A percentile compares a stretch with the other conserved stretches of the same genome.
Conservation (phyloP, 2,329 filamentous ascomycete genomes). For the Fusarium subglutinans region DNA sequence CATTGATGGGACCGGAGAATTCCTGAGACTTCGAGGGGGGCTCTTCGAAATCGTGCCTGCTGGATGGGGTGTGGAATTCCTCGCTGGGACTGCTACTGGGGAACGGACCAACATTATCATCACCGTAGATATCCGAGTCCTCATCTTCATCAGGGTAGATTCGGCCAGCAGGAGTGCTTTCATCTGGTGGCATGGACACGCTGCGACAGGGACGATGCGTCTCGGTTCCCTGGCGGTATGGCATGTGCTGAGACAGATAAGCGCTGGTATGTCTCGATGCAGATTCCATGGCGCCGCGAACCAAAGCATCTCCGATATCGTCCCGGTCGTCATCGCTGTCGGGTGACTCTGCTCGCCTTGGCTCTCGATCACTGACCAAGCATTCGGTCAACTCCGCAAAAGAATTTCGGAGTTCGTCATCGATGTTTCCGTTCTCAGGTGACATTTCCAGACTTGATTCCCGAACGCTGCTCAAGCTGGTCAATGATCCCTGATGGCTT, state of each 20-base stretch:
- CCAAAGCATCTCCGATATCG: not conserved
- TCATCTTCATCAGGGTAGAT: not conserved
- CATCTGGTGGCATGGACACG: fast-evolving
- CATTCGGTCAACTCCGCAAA: not conserved
- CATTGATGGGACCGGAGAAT: too few species aligned
- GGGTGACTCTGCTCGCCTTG: not conserved
- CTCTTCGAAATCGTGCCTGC: not conserved
- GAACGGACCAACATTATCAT: not conserved
- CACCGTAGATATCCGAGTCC: not conserved
- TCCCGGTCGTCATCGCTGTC: too few species aligned
- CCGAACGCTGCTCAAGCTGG: too few species aligned
- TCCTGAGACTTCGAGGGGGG: not conserved
- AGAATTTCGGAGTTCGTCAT: not conserved
- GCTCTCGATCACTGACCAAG: fast-evolving
- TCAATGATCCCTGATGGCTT: too few species aligned
- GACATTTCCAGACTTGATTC: not conserved
- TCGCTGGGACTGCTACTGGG: not conserved
- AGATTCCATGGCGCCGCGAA: not conserved
- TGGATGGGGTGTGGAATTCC: too few species aligned
- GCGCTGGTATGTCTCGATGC: not conserved
- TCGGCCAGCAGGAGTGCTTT: not conserved
- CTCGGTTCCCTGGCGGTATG: too few species aligned
- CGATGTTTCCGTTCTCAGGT: not conserved
- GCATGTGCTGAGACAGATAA: not conserved
- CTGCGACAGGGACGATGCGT: too few species aligned